phyloP scores from a whole-genome alignment of 2,329 filamentous ascomycete species.

The Pseudopyrenochaeta lycopersici region DNA sequence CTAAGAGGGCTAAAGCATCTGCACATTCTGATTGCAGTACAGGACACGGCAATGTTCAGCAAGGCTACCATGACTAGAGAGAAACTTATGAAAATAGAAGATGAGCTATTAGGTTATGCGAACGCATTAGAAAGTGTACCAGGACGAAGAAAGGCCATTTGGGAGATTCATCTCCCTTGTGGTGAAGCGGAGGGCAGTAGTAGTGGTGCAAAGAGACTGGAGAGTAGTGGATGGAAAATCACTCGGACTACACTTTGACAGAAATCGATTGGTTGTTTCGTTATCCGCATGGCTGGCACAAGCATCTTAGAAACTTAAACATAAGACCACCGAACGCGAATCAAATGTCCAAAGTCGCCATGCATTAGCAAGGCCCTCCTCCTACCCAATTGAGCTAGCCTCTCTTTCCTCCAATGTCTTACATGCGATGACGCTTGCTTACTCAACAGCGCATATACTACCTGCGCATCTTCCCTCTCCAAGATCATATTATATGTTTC shows the following conservation, averaged over 20 bases:
- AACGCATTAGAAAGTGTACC: not conserved
- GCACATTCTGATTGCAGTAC: conserved; percentile 3
- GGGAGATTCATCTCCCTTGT: not conserved
- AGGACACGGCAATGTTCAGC: not conserved
- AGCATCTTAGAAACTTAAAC: not conserved
- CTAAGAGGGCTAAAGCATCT: conserved; percentile 3
- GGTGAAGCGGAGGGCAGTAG: not conserved
- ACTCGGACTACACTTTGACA: not conserved
- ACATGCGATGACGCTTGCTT: not conserved
- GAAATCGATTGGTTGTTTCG: not conserved
- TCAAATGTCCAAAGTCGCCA: not conserved
- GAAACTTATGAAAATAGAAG: not conserved
- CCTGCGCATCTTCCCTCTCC: not conserved
- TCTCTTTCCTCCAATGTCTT: not conserved
- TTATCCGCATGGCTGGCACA: too few species aligned
- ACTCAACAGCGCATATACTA: not conserved
- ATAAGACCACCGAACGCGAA: not conserved
- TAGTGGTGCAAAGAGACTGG: not conserved
- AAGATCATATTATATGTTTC: not conserved
- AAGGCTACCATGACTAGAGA: not conserved
- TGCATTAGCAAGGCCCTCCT: not conserved
- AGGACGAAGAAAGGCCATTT: not conserved
- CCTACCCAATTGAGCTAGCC: not conserved
- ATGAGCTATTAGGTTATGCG: conserved; percentile 11
- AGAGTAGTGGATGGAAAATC: conserved; percentile 1